Conservation (phyloP, 495 filamentous ascomycete genomes). For the Podospora appendiculata region DNA sequence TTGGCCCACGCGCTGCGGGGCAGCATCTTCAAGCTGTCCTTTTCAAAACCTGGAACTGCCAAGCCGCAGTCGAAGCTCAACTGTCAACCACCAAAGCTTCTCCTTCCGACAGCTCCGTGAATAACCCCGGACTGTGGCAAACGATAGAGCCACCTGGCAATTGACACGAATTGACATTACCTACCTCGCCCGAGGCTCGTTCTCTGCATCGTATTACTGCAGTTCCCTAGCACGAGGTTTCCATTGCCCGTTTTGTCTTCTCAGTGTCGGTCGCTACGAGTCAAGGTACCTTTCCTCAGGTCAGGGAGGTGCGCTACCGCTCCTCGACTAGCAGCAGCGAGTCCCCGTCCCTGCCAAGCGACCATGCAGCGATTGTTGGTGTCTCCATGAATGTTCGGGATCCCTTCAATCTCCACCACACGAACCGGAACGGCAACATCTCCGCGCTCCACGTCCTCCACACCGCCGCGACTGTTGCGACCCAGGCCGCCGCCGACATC, state of each 20-base stretch:
- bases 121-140: too few species aligned
- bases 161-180: too few species aligned
- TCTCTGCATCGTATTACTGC: too few species aligned
- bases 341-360: background rate
- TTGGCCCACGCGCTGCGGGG: background rate
- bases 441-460: conserved; percentile 38
- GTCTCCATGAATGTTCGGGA: conserved; percentile 43
- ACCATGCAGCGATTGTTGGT: background rate
- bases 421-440: conserved; percentile 9
- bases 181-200: too few species aligned
- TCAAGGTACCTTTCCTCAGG: background rate
- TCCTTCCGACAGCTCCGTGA: too few species aligned
- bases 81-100: background rate
- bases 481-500: conserved; percentile 29
- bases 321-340: too few species aligned
- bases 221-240: too few species aligned
- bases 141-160: too few species aligned
- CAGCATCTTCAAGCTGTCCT: conserved; percentile 6
- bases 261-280: too few species aligned
- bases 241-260: too few species aligned
- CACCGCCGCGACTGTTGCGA: conserved; percentile 19
- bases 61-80: background rate
- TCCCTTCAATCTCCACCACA: conserved; percentile 41
- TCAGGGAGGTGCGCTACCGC: too few species aligned
- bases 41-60: conserved; percentile 5